A percentile compares a stretch with the other conserved stretches of the same genome.
Conservation (phyloP, 192 early-diverging fungal species). For the Diversispora epigaea region DNA sequence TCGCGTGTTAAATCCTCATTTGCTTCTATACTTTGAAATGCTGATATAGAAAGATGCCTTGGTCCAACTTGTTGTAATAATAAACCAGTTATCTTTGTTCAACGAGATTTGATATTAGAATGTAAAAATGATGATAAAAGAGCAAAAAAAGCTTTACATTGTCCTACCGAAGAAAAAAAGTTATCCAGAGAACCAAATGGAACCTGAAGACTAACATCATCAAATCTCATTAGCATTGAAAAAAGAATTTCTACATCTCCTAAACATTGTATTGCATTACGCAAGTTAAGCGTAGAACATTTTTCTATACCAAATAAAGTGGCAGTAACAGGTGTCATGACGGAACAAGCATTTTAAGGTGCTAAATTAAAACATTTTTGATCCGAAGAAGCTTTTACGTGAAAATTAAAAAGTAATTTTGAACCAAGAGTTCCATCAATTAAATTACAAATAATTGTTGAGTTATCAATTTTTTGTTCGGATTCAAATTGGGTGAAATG, state of each 20-base stretch:
- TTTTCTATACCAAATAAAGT: conserved; percentile 23
- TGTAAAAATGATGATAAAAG: conserved; percentile 28
- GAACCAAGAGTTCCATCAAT: neutral
- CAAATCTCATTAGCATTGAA: conserved; percentile 28
- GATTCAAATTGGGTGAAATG: neutral
- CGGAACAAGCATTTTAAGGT: neutral
- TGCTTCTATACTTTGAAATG: conserved; percentile 22
- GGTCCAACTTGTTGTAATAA: conserved; percentile 28
- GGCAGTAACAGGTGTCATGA: neutral
- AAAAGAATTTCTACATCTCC: conserved; percentile 32
- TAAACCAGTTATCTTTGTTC: conserved; percentile 26
- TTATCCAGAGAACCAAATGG: conserved; percentile 22
- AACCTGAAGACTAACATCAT: conserved; percentile 20
- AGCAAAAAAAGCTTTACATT: conserved; percentile 22
- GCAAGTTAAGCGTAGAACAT: conserved; percentile 27
- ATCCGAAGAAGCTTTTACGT: conserved; percentile 23
- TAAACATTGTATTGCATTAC: conserved; percentile 28
- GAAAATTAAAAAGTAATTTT: conserved; percentile 23
- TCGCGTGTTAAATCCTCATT: conserved; percentile 17
- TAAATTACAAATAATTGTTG: neutral
- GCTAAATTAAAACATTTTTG: conserved; percentile 29
- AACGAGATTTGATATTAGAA: conserved; percentile 23
- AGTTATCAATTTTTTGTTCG: neutral
- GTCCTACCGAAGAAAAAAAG: conserved; percentile 30
- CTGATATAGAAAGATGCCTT: conserved; percentile 28